phyloP scores from a whole-genome alignment of 2,329 filamentous ascomycete species.

The Cladosporium cucumerinum region DNA sequence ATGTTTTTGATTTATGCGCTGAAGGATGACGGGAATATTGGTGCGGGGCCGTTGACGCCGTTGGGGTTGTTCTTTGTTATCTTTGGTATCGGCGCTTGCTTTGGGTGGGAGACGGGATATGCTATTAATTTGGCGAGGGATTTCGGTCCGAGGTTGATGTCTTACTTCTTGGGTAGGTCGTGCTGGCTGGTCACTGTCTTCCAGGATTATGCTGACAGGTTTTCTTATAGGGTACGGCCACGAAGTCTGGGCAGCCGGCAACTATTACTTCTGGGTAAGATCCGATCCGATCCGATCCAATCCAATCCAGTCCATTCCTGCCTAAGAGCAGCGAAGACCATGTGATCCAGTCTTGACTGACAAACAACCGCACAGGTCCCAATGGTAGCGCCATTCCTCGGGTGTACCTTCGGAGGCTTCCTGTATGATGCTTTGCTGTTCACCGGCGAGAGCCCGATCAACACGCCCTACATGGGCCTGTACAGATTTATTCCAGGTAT shows the following conservation, averaged over 20 bases:
- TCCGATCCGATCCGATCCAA: too few species aligned
- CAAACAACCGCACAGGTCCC: conserved; percentile 44
- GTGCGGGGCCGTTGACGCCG: conserved; percentile 57
- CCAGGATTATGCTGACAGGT: neutral
- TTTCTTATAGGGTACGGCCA: conserved; percentile 58
- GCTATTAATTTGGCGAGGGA: conserved; percentile 72
- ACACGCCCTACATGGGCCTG: conserved; percentile 64
- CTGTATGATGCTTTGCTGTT: conserved; percentile 67
- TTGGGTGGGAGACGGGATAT: conserved; percentile 74
- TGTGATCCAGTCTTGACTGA: neutral
- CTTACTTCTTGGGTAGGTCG: conserved; percentile 14
- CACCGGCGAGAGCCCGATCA: conserved; percentile 67
- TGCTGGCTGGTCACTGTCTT: neutral
- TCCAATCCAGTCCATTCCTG: neutral
- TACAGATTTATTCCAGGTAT: conserved; percentile 40
- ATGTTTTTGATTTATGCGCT: conserved; percentile 72
- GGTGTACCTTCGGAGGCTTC: conserved; percentile 61
- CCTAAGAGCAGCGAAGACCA: neutral
- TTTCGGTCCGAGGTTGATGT: conserved; percentile 60
- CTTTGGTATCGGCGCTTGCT: conserved; percentile 69
- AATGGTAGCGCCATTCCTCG: conserved; percentile 67
- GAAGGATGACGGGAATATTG: conserved; percentile 54
- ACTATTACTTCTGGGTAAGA: conserved; percentile 66
- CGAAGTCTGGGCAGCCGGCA: conserved; percentile 64
- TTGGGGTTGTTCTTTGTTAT: conserved; percentile 68